These are phyloP conservation scores for Ballota nigra DNA, from an alignment of 257 asterid species.

Conservation along the genomic window DNA sequence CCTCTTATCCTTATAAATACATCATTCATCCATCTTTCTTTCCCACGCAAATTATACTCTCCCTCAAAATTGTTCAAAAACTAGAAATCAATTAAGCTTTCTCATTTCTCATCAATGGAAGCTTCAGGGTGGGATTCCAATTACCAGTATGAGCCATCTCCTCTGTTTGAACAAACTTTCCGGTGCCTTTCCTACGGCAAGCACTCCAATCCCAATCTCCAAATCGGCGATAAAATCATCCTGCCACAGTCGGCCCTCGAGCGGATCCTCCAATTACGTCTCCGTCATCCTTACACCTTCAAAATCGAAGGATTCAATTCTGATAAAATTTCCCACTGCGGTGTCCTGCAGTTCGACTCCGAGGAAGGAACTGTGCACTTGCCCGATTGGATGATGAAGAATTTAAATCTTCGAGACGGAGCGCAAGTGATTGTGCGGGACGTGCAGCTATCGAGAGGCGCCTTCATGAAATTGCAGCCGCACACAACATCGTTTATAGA, in stretches of 20 bases:
- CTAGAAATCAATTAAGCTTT: no score
- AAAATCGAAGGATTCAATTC: neutral
- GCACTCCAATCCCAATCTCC: neutral
- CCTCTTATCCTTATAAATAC: no score
- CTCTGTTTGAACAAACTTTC: neutral
- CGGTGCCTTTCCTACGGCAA: neutral
- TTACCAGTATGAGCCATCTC: neutral
- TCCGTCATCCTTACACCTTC: neutral
- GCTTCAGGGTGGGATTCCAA: neutral
- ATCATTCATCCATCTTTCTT: no score
- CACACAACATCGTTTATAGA: constrained; percentile 2
- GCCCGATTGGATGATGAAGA: constrained; percentile 20
- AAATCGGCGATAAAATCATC: constrained; percentile 10
- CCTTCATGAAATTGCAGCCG: constrained; percentile 1
- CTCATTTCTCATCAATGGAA: neutral
- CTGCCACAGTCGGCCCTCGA: neutral
- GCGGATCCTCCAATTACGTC: neutral
- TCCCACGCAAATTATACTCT: no score
- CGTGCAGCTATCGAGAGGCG: neutral
- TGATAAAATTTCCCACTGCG: neutral
- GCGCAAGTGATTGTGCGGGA: neutral
- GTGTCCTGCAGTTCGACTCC: constrained; percentile 15
- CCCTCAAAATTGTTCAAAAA: no score
- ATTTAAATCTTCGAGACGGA: neutral
- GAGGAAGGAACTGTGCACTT: constrained; percentile 1